Evolutionary conservation across 2,329 filamentous ascomycete genomes (phyloP), one percentile per base, ranked within the genome.

Genomic region (Ceratocystis huliohia): DNA sequence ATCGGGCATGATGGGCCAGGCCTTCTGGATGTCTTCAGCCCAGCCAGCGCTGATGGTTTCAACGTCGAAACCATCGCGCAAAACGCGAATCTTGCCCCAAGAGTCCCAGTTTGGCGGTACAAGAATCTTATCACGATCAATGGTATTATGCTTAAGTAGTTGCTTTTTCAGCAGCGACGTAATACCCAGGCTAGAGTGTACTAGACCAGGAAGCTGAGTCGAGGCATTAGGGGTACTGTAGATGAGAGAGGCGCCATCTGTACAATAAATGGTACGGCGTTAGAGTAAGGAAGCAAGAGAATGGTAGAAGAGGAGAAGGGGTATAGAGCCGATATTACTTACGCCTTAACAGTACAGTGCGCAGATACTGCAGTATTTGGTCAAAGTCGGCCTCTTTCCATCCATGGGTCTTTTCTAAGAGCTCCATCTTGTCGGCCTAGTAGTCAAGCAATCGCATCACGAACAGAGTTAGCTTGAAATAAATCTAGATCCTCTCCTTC

Each of bases 371-470:
- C 68, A 96, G 81, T 56, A 99, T 89, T 70, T 94, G 92, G 74
- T 99, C 94, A 72, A 99, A 99, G 71, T 96, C 88, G 70, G 95
- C 91, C 75, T 99, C 94, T 76, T 91, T 93, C 91, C 93, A 99
- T 15, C 88, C 86, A 68, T 92, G 86, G 63, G 91, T 92, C 74
- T 89, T 91, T 76, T 97, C 94, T 67, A 99, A 76, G 48, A 85
- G 83, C 73, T 97, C 92, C 75, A 97, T 96, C 74, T 89, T 91
- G 76, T 96, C 90, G 15, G 91, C 84, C 87, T 91, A 70, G 6
- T 20, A 59, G 64, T 63, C 15, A 17, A 61, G 15, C 10, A 41
- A 41, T 41, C 37, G 37, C 37, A 53, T 53, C 48, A 53, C 25
- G 22, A 13, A 41, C 15, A 30, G 7, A n/a, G 56, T 59, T n/a